Evolutionary conservation across 495 filamentous ascomycete genomes (phyloP).

Genomic region (Acidomyces sp.): DNA sequence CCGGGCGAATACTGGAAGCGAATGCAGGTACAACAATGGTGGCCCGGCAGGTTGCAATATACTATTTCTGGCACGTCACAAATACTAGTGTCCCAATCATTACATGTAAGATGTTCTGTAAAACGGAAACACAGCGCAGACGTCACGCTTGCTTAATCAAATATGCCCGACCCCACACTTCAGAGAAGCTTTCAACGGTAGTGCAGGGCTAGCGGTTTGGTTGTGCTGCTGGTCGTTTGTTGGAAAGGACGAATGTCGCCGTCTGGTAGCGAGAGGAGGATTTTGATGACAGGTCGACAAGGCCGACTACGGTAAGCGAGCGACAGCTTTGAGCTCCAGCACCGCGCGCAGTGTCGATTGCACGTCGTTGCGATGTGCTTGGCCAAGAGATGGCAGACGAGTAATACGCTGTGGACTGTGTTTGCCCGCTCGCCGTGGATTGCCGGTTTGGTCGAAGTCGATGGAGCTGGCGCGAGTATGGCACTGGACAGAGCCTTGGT

Average conservation of each 20-base stretch:
- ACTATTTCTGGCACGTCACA: not conserved
- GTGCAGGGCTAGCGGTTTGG: slow-evolving; percentile 4
- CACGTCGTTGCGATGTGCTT: not conserved
- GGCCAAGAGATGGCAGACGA: not conserved
- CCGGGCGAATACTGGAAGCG: not conserved
- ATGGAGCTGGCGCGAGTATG: not conserved
- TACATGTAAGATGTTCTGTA: not conserved
- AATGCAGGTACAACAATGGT: not conserved
- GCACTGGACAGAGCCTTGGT: not conserved
- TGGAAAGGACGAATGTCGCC: not conserved
- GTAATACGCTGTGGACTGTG: not conserved
- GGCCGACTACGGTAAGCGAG: not conserved
- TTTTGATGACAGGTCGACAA: not conserved
- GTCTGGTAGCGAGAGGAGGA: not conserved
- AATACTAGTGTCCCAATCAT: not conserved
- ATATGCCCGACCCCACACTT: not conserved
- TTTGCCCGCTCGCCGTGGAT: not conserved
- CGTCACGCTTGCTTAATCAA: not conserved
- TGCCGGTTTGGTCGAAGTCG: not conserved
- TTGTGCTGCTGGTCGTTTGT: not conserved
- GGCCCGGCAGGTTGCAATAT: not conserved
- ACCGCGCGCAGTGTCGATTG: not conserved
- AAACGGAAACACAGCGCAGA: not conserved
- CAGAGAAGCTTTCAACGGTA: not conserved
- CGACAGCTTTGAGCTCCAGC: not conserved